A percentile compares a stretch with the other conserved stretches of the same genome.
These are phyloP conservation scores for Colletotrichum costaricense DNA, from an alignment of 2,329 filamentous ascomycete species.

Conservation along the genomic window DNA sequence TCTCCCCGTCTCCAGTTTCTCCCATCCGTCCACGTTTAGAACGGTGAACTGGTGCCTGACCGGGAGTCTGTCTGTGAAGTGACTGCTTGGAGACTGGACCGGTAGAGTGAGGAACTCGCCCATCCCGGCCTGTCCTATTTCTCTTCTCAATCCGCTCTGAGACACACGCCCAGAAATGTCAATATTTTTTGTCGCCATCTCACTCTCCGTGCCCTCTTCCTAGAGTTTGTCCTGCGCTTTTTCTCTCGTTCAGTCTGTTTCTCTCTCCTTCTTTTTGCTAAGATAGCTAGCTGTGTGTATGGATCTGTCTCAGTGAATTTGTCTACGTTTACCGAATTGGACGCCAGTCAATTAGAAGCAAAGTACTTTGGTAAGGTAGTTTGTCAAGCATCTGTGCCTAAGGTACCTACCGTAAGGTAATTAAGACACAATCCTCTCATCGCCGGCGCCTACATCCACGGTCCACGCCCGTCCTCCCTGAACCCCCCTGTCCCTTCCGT, in stretches of 20 bases:
- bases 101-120: not conserved
- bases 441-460: conserved; percentile 13
- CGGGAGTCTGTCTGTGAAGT: too few relatives aligned
- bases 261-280: not conserved
- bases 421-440: not conserved
- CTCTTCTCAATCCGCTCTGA: not conserved
- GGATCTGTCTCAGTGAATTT: not conserved
- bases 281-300: not conserved
- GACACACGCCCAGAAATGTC: not conserved
- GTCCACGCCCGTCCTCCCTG: not conserved
- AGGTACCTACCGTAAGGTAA: not conserved
- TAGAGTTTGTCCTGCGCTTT: too few relatives aligned
- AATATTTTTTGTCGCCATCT: too few relatives aligned
- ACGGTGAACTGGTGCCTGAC: not conserved
- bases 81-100: too few relatives aligned
- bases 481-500: conserved; percentile 1
- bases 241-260: too few relatives aligned
- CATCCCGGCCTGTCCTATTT: not conserved
- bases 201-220: too few relatives aligned
- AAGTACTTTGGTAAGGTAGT: not conserved
- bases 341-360: not conserved
- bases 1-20: not conserved
- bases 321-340: not conserved
- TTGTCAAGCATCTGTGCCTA: not conserved
- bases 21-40: not conserved